Evolutionary conservation across 2,329 filamentous ascomycete species (phyloP), one percentile per base, ranked within the genome.

Genomic region (Zasmidium angulare): DNA sequence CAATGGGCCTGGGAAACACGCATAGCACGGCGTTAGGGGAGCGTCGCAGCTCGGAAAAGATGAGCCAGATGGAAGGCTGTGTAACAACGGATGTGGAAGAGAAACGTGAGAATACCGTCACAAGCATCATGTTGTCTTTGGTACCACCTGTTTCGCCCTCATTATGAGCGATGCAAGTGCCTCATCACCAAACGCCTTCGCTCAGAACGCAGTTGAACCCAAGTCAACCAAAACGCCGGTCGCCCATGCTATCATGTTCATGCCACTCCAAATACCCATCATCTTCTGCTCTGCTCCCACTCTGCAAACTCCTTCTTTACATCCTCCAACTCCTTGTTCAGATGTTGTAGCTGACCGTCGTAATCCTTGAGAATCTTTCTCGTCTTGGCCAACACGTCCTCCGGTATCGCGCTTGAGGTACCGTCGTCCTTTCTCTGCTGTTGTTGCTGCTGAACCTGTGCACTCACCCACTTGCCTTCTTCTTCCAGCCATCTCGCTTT

Each of bases 281-380:
- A 36, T 48, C 43, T 50, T 12, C 56, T 22, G 43, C 53, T 65
- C 48, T 63, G 74, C 63, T 86, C 78, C 74, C 83, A 84, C 62
- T 82, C 82, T 26, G 80, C 78, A 59, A 83, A 86, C 62, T 88
- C 85, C 66, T 82, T 81, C 70, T 81, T 81, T 56, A 86, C 79
- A 23, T 83, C 78, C 48, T 78, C 80, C 59, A 88, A 70, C 75
- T 87, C 85, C 70, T 87, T 88, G 75, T 87, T 89, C 63, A 96
- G 79, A 72, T 93, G 88, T 64, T 81, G 75, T 31, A 95, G 80
- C 77, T 93, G 90, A 72, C 87, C 89, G 73, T 93, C 88, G 73
- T 93, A 93, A 71, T 92, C 89, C 69, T 89, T 87, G 68, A 93
- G 76, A 50, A 93, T 88, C 89, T 91, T 90, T 75, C 90, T 90